phyloP scores from a whole-genome alignment of 2,329 filamentous ascomycete species.

The Penicillium corylophilum region DNA sequence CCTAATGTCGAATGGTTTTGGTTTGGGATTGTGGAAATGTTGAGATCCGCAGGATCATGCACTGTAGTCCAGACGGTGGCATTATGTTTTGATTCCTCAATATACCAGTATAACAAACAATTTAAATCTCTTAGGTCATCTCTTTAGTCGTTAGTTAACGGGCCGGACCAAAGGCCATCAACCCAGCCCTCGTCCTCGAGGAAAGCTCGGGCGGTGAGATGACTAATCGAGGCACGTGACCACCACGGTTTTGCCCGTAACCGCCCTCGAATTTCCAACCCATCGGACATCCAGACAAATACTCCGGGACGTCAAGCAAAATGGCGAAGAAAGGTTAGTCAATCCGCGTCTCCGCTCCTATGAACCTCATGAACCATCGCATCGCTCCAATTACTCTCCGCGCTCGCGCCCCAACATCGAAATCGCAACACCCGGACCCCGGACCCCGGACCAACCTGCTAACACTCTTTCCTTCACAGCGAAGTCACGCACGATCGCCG shows the following conservation, averaged over 20 bases:
- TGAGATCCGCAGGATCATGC: too few relatives aligned
- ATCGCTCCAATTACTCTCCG: not conserved
- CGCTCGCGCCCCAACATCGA: not conserved
- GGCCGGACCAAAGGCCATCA: too few relatives aligned
- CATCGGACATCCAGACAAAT: constrained; percentile 14
- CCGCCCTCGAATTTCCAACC: constrained; percentile 15
- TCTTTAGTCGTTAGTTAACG: too few relatives aligned
- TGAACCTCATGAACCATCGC: not conserved
- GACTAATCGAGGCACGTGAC: constrained; percentile 15
- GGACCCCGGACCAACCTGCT: constrained; percentile 5
- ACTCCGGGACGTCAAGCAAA: constrained; percentile 18
- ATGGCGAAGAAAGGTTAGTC: constrained; percentile 24
- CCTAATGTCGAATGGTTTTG: too few relatives aligned
- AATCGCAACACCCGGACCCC: not conserved
- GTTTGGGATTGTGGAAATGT: too few relatives aligned
- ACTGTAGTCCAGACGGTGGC: too few relatives aligned
- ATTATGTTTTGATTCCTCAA: too few relatives aligned
- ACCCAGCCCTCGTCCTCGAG: too few relatives aligned
- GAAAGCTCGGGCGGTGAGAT: not conserved
- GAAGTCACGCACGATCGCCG: constrained; percentile 88
- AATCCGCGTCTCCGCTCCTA: not conserved
- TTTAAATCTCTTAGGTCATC: too few relatives aligned
- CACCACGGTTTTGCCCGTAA: constrained; percentile 10
- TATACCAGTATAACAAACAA: too few relatives aligned
- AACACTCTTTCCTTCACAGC: constrained; percentile 49